Evolutionary conservation across 2,329 filamentous ascomycete species (phyloP), one percentile per base, ranked within the genome.

Genomic region (Xylaria polymorpha): DNA sequence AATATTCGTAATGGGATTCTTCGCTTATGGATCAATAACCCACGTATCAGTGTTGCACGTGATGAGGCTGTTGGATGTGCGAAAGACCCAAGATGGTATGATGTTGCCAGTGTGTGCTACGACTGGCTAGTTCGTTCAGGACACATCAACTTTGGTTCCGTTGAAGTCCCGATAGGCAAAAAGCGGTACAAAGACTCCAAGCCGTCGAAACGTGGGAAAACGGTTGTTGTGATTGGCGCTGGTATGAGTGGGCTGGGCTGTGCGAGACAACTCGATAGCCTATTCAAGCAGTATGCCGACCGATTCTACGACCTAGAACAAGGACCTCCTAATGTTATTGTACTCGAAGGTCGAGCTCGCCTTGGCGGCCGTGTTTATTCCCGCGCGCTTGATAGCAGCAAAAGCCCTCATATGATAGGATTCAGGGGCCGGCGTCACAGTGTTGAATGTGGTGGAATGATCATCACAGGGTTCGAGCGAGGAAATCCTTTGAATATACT

Each of bases 401-500:
- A 79, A 80, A 84, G 65, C 77, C 84, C 77, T 80, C 82, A 72
- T 74, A 89, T 77, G 81, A 85, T 78, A 75, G 84, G 73, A 78
- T 81, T 88, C 86, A 79, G 87, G 81, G 86, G 84, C 9, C 87
- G 85, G 70, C 84, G 89, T 60, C 92, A 91, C 77, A 98, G 94
- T 22, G 96, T 94, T 39, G 96, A 99, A 79, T 97, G 98, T 90
- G 96, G 96, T 35, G 96, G 95, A 64, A 97, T 99, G 86, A 98
- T 99, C 69, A 94, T 99, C 70, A 98, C 97, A 41, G 96, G 96
- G 0, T 99, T 98, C 78, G 94, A 98, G 73, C 89, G 93, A 73
- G 97, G 97, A 20, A 99, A 99, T 75, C 96, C 96, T 5, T 83
- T 99, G 74, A 97, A 98, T 78, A 89, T 94, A 58, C 89, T 99